These are phyloP conservation scores for Aethionema arabicum DNA, from an alignment of 345 rosid species.

Conservation along the genomic window DNA sequence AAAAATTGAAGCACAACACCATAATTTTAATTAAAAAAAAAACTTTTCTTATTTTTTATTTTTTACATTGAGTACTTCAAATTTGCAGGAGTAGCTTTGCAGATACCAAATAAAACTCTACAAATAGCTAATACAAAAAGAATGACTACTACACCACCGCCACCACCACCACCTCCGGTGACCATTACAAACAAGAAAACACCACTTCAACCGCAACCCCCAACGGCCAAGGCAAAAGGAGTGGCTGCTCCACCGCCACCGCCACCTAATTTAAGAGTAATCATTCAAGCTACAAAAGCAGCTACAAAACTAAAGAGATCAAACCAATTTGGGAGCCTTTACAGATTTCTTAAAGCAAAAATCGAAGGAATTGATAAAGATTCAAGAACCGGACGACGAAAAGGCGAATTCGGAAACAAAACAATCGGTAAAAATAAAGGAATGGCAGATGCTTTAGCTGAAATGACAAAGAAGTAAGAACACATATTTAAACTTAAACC, in stretches of 20 bases:
- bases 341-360: slow-evolving; percentile 61
- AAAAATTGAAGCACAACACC: too few relatives aligned
- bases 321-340: slow-evolving; percentile 56
- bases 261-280: slow-evolving; percentile 50
- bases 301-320: slow-evolving; percentile 77
- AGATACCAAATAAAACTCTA: slow-evolving; percentile 8
- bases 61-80: neutral
- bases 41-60: too few relatives aligned
- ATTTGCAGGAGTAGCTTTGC: too few relatives aligned
- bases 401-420: slow-evolving; percentile 18
- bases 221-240: slow-evolving; percentile 36
- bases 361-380: slow-evolving; percentile 59
- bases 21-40: too few relatives aligned
- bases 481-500: neutral
- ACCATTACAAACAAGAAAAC: too few relatives aligned
- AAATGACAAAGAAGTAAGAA: slow-evolving; percentile 71
- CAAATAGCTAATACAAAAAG: too few relatives aligned
- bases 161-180: slow-evolving; percentile 44
- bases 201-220: too few relatives aligned
- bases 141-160: slow-evolving; percentile 6
- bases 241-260: slow-evolving; percentile 56
- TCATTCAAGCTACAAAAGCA: slow-evolving; percentile 58
- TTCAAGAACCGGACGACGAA: slow-evolving; percentile 41
- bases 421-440: slow-evolving; percentile 62
- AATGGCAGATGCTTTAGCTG: slow-evolving; percentile 95